Evolutionary conservation across 768 basidiomycete genomes (phyloP).

Genomic region (Cyathus striatus): DNA sequence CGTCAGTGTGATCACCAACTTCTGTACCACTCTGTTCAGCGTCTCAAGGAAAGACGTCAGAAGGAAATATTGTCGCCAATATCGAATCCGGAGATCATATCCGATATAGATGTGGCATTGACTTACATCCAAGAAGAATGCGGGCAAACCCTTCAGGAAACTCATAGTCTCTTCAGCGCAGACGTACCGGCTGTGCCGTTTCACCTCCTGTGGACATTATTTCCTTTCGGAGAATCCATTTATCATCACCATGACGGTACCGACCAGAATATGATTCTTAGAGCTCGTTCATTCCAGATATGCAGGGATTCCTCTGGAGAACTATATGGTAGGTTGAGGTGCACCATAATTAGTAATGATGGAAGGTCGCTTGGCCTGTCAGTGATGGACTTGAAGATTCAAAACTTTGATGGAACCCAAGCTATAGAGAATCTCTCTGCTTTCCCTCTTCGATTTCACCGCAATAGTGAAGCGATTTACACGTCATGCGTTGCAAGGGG

Average conservation of each 20-base stretch:
- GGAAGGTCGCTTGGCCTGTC: conserved; percentile 3
- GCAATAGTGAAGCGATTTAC: background rate
- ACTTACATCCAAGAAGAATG: conserved; percentile 1
- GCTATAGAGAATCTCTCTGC: conserved; percentile 1
- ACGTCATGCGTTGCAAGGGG: conserved; percentile 1
- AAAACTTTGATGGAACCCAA: conserved; percentile 1
- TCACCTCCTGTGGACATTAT: conserved; percentile 24
- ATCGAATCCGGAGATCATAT: conserved; percentile 2
- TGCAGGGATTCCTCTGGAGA: conserved; percentile 4
- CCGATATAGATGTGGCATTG: conserved; percentile 2
- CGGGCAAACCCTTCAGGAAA: background rate
- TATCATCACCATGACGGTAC: conserved; percentile 5
- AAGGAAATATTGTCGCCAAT: background rate
- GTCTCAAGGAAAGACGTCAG: background rate
- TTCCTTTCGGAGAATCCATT: conserved; percentile 10
- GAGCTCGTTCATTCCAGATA: conserved; percentile 1
- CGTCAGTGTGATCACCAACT: background rate
- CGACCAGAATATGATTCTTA: conserved; percentile 3
- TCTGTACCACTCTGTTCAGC: background rate
- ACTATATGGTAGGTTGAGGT: background rate
- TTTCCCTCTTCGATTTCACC: background rate
- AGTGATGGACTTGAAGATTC: background rate
- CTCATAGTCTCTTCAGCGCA: conserved; percentile 1
- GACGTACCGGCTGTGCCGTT: conserved; percentile 12
- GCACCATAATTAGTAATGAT: conserved; percentile 1